These are phyloP conservation scores for Leucoagaricus sp. DNA, from an alignment of 1,284 basidiomycete species.

Conservation along the genomic window DNA sequence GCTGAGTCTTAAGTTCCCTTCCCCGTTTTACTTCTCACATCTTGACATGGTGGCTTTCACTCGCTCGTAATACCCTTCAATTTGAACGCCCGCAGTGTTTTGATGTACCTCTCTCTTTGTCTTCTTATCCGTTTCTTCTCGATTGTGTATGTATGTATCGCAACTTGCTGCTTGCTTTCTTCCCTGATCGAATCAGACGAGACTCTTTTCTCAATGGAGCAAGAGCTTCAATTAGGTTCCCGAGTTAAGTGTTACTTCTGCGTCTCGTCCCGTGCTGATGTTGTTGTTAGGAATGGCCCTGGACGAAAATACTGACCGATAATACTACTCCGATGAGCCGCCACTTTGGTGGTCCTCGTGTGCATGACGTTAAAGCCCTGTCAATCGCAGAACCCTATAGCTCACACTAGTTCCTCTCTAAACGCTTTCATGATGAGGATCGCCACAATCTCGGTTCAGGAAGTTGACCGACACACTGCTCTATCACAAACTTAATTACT, in stretches of 20 bases:
- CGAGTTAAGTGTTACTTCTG: conserved; percentile 14
- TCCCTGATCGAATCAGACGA: conserved; percentile 23
- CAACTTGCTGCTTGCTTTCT: conserved; percentile 18
- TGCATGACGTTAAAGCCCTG: not conserved
- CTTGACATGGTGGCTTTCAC: not conserved
- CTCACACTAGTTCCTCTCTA: no score
- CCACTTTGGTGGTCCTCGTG: not conserved
- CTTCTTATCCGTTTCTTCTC: not conserved
- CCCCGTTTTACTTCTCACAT: not conserved
- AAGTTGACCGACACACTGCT: no score
- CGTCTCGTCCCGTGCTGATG: conserved; percentile 10
- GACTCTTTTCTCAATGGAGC: conserved; percentile 17
- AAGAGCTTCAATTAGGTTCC: not conserved
- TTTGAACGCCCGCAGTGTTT: conserved; percentile 4
- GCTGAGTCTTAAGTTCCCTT: conserved; percentile 40
- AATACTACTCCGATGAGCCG: not conserved
- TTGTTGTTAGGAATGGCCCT: not conserved
- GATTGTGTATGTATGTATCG: conserved; percentile 31
- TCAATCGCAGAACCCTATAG: no score
- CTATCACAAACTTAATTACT: no score
- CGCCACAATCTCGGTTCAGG: no score
- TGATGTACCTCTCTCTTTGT: conserved; percentile 7
- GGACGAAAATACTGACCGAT: not conserved
- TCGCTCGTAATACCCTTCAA: conserved; percentile 14
- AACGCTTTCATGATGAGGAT: no score